Evolutionary conservation across 1,139 yeast species (phyloP).

Genomic region (Magnusiomyces fungicola): DNA sequence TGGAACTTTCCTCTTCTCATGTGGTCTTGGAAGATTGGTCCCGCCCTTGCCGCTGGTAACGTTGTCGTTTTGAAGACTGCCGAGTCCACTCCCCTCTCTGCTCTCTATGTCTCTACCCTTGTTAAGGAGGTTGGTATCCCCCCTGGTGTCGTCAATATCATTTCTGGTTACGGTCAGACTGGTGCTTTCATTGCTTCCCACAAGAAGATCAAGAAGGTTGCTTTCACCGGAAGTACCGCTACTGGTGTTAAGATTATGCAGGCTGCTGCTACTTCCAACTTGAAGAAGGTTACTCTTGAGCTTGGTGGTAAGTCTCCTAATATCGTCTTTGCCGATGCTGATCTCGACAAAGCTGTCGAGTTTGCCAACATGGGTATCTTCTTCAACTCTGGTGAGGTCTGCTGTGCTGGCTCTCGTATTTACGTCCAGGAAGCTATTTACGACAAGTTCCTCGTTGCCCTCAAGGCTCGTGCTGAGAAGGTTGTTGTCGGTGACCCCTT

Average conservation of each 20-base stretch:
- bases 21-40: conserved; percentile 83
- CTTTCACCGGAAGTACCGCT: conserved; percentile 82
- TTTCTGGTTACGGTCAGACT: conserved; percentile 65
- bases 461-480: conserved; percentile 45
- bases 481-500: conserved; percentile 63
- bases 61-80: conserved; percentile 75
- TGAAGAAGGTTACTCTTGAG: conserved; percentile 74
- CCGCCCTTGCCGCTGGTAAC: conserved; percentile 78
- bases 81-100: conserved; percentile 68
- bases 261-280: conserved; percentile 58
- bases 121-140: conserved; percentile 70
- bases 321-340: conserved; percentile 67
- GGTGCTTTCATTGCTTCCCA: conserved; percentile 70
- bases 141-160: conserved; percentile 68
- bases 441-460: conserved; percentile 53
- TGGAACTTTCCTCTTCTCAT: conserved; percentile 87
- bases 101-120: conserved; percentile 54
- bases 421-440: conserved; percentile 69
- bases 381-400: conserved; percentile 80
- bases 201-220: conserved; percentile 65
- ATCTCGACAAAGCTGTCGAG: conserved; percentile 51
- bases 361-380: conserved; percentile 53
- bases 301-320: conserved; percentile 84
- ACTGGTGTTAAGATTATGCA: conserved; percentile 73
- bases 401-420: conserved; percentile 79